Base-by-base conservation (phyloP, 176 grass and related monocot genomes). In the Secale cereale region DNA sequence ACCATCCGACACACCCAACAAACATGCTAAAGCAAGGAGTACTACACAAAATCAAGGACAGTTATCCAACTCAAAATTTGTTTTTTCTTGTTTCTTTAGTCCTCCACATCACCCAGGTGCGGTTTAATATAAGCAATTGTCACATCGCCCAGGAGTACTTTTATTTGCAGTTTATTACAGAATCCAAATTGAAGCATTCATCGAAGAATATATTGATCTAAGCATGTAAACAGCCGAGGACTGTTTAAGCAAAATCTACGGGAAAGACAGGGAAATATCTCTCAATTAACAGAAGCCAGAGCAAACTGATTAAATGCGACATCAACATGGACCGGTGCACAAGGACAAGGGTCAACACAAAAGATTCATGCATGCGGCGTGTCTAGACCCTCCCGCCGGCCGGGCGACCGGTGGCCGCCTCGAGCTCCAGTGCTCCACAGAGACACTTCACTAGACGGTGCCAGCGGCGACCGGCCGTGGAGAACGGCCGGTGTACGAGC, bases 1-100 rank as follows among this genome's bases (percentile, higher is more conserved):
- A 88, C 86, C 86, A 13, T 77, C 86, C 81, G 74, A 79, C 81
- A 73, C 81, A 45, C 15, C 76, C 56, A 57, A 83, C 71, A 14
- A 74, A 46, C 59, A 65, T 65, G 78, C 87, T 74, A 85, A 36
- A 78, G 74, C 39, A 54, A 52, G 4, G 23, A 17, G 23, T 74
- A 64, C 35, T 29, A 5, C 14, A n/a, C 68, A 68, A 85, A 37
- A 89, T 69, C 77, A 62, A 68, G 19, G 48, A 59, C 65, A 29
- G 39, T 64, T 72, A 67, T 28, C 73, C 10, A 19, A 54, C 30
- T 43, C 37, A 10, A 43, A 15, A 28, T 28, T 64, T 59, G 15
- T 57, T 76, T 13, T 36, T 46, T 10, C 22, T 45, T 69, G 19
- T 3, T 62, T 31, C 57, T 28, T n/a, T 3, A 16, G 7, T 54